Evolutionary conservation across 2,329 filamentous ascomycete genomes (phyloP).

Genomic region (Ascochyta koolunga): DNA sequence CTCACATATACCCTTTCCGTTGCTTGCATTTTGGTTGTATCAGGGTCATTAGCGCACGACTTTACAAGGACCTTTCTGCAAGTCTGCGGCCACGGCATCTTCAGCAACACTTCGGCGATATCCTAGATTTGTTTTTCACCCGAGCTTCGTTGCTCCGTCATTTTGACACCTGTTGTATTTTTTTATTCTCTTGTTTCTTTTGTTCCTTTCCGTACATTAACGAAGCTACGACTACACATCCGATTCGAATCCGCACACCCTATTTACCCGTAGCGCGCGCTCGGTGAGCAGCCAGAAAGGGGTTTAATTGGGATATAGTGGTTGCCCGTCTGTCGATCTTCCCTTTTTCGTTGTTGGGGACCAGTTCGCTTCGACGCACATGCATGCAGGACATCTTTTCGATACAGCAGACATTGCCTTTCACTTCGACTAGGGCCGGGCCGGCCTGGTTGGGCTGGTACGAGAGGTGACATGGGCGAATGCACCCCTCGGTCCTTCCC

Average conservation of each 20-base stretch:
- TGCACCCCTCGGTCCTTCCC: conserved; percentile 1
- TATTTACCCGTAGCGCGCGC: conserved; percentile 19
- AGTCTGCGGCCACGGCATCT: conserved; percentile 27
- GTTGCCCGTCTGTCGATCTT: conserved; percentile 31
- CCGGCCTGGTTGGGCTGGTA: conserved; percentile 7
- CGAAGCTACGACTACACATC: conserved; percentile 30
- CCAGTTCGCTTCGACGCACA: conserved; percentile 18
- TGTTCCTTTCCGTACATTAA: conserved; percentile 18
- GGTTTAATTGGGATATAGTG: conserved; percentile 6
- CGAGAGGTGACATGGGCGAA: background rate
- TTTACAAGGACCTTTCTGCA: conserved; percentile 10
- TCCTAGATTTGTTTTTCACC: conserved; percentile 37
- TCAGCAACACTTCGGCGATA: conserved; percentile 33
- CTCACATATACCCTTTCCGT: conserved; percentile 36
- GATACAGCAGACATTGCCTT: conserved; percentile 1
- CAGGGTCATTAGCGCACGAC: conserved; percentile 21
- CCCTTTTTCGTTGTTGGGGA: conserved; percentile 12
- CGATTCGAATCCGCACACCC: conserved; percentile 19
- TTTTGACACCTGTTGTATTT: conserved; percentile 17
- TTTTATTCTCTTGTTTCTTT: conserved; percentile 23
- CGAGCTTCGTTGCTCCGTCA: conserved; percentile 32
- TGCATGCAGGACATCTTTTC: conserved; percentile 29
- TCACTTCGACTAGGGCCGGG: conserved; percentile 9
- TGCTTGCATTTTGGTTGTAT: conserved; percentile 22
- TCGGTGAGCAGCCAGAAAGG: conserved; percentile 5